Conservation (phyloP, 495 filamentous ascomycete genomes). For the Pseudevernia furfuracea region DNA sequence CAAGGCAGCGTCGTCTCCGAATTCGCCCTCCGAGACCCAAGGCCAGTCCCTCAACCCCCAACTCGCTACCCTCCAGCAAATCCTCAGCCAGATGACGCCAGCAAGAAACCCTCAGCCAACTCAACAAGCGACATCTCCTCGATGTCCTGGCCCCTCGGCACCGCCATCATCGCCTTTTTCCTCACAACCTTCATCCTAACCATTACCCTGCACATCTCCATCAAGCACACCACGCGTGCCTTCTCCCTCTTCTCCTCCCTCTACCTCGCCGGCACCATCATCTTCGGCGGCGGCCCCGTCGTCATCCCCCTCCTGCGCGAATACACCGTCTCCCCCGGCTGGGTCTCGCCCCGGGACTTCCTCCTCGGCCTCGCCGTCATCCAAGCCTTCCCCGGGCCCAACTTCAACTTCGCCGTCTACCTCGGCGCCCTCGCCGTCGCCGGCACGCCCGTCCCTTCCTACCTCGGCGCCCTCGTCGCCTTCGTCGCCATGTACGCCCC, state of each 20-base stretch:
- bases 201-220: conserved; percentile 42
- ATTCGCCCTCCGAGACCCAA: background rate
- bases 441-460: conserved; percentile 33
- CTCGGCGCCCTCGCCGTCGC: conserved; percentile 55
- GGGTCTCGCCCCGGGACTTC: conserved; percentile 74
- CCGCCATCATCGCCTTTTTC: conserved; percentile 49
- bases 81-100: background rate
- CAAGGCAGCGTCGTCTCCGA: background rate
- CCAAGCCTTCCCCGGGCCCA: conserved; percentile 77
- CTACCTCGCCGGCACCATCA: conserved; percentile 82
- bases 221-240: conserved; percentile 36
- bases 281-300: conserved; percentile 80
- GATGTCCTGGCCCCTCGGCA: conserved; percentile 32
- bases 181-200: conserved; percentile 57
- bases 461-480: conserved; percentile 55
- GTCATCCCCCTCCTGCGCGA: conserved; percentile 73
- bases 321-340: conserved; percentile 73
- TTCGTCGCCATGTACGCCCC: conserved; percentile 67
- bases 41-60: conserved; percentile 12
- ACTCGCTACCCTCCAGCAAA: background rate
- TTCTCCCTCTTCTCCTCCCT: conserved; percentile 70
- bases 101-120: background rate
- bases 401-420: conserved; percentile 84
- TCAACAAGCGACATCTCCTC: conserved; percentile 28
- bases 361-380: conserved; percentile 75